Evolutionary conservation across 2,329 filamentous ascomycete species (phyloP).

Genomic region (Paracoccidioides brasiliensis): DNA sequence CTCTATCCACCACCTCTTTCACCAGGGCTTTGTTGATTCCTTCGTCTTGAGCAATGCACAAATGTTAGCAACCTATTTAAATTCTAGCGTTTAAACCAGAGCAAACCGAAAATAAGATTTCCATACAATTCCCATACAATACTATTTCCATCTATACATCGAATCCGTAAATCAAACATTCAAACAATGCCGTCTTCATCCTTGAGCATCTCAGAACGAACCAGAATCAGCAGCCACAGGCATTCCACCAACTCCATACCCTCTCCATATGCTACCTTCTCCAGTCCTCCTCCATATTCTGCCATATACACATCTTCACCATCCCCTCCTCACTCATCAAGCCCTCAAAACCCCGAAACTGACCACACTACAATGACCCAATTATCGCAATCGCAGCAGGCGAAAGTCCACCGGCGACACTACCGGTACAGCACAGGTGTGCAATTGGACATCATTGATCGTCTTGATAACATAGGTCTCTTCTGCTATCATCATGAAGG

Average conservation of each 20-base stretch:
- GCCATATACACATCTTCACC: constrained; percentile 4
- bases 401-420: not conserved
- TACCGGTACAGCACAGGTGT: constrained; percentile 24
- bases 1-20: too few relatives aligned
- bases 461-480: constrained; percentile 54
- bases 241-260: not conserved
- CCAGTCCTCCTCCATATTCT: not conserved
- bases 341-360: constrained; percentile 11
- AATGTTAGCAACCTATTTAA: too few relatives aligned
- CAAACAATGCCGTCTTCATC: not conserved
- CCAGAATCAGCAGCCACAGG: not conserved
- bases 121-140: too few relatives aligned
- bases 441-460: constrained; percentile 66
- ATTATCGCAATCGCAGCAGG: too few relatives aligned
- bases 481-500: constrained; percentile 75
- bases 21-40: too few relatives aligned
- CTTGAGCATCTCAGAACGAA: not conserved
- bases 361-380: too few relatives aligned
- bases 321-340: constrained; percentile 11
- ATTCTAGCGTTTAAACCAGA: too few relatives aligned
- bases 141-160: too few relatives aligned
- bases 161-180: too few relatives aligned
- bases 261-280: not conserved
- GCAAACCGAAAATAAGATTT: too few relatives aligned
- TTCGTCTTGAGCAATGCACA: too few relatives aligned